Percentiles rank a stretch among this genome's conserved stretches.
These are phyloP conservation scores for Phytophthora rubi DNA, from an alignment of 352 stramenopile genomes.

Conservation along the genomic window DNA sequence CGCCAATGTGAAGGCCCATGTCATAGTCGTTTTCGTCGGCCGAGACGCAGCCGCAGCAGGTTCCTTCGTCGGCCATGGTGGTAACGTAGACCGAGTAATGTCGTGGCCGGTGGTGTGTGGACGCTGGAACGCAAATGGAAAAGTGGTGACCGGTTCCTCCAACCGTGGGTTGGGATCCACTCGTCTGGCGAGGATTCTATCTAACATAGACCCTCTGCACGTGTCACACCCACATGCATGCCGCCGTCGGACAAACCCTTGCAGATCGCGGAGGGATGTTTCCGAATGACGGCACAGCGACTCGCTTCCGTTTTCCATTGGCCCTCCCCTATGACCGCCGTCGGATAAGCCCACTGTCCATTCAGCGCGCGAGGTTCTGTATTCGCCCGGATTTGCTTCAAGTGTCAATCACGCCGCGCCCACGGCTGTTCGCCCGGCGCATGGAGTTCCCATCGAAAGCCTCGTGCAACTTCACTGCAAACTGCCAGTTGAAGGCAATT, in stretches of 20 bases:
- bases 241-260: slow-evolving; percentile 31
- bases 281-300: background rate
- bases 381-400: slow-evolving; percentile 3
- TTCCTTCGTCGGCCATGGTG: slow-evolving; percentile 45
- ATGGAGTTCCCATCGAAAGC: background rate
- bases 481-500: background rate
- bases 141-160: slow-evolving; percentile 9
- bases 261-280: slow-evolving; percentile 11
- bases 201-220: slow-evolving; percentile 15
- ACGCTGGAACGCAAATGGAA: slow-evolving; percentile 20
- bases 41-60: slow-evolving; percentile 50
- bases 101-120: slow-evolving; percentile 7
- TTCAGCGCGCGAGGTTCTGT: slow-evolving; percentile 4
- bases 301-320: slow-evolving; percentile 3
- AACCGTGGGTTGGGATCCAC: slow-evolving; percentile 11
- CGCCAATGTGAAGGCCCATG: slow-evolving; percentile 52
- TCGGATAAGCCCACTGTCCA: slow-evolving; percentile 17
- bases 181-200: background rate
- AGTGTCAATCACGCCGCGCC: slow-evolving; percentile 2
- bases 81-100: background rate
- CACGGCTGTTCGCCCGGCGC: background rate
- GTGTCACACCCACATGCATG: slow-evolving; percentile 19
- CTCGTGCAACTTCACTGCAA: background rate
- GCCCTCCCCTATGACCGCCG: background rate
- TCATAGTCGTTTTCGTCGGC: slow-evolving; percentile 50